These are phyloP conservation scores for Linum lewisii DNA, from an alignment of 345 rosid species.

Conservation along the genomic window DNA sequence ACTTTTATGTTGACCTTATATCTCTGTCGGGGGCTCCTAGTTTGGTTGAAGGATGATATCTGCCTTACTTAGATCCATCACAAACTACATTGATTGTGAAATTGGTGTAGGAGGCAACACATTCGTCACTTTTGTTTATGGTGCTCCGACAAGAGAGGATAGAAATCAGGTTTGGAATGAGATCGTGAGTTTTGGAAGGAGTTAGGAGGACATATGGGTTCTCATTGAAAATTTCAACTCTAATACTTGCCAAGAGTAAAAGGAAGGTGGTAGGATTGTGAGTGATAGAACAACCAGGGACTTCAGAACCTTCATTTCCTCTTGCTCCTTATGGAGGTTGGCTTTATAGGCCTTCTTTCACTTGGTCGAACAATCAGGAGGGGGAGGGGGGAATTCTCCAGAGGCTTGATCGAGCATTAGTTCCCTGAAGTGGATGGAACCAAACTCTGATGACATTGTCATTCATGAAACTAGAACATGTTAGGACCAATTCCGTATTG, in stretches of 20 bases:
- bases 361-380: no score
- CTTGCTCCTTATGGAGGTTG: not conserved
- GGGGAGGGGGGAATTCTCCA: no score
- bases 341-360: not conserved
- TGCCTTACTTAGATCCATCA: not conserved
- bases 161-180: not conserved
- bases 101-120: not conserved
- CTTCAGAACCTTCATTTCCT: not conserved
- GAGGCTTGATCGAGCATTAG: no score
- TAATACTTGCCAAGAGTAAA: not conserved
- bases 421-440: no score
- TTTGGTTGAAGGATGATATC: not conserved
- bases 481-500: no score
- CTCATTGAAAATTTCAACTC: no score
- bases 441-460: no score
- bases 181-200: not conserved
- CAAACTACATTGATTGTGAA: not conserved
- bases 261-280: not conserved
- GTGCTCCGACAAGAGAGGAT: not conserved
- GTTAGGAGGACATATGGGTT: not conserved
- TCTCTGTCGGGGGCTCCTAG: no score
- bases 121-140: not conserved
- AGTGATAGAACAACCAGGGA: not conserved
- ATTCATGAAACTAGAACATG: no score
- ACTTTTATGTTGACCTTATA: no score